Evolutionary conservation across 495 filamentous ascomycete species (phyloP).

Genomic region (Apodospora peruviana): DNA sequence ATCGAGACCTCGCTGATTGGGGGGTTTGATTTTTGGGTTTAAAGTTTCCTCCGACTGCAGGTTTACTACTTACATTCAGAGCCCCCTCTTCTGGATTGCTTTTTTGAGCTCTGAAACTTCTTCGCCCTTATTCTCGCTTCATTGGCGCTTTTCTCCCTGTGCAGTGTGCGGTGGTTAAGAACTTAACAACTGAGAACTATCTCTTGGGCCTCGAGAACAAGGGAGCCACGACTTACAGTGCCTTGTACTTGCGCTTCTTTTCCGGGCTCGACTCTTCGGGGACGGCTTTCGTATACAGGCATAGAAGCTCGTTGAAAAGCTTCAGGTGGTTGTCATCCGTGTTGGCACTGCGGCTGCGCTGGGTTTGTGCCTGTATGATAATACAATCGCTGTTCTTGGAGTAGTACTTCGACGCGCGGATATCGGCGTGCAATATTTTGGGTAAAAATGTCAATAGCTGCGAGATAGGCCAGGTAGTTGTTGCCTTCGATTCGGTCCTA

Average conservation of each 20-base stretch:
- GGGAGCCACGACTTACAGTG: constrained; percentile 22
- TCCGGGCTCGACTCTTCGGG: constrained; percentile 31
- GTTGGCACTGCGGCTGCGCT: constrained; percentile 42
- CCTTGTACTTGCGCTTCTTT: constrained; percentile 36
- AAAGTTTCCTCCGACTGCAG: too few species aligned
- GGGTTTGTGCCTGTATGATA: constrained; percentile 37
- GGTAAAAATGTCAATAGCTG: constrained; percentile 61
- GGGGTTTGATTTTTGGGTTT: too few species aligned
- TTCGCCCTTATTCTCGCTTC: constrained; percentile 66
- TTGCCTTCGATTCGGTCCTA: constrained; percentile 92
- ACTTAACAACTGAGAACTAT: neutral
- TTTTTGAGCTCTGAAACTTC: constrained; percentile 76
- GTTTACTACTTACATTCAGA: constrained; percentile 4
- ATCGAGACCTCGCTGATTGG: too few species aligned
- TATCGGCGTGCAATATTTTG: constrained; percentile 53
- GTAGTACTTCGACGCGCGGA: constrained; percentile 67
- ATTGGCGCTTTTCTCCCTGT: constrained; percentile 66
- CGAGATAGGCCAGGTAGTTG: constrained; percentile 54
- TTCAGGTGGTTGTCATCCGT: constrained; percentile 39
- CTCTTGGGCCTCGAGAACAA: neutral
- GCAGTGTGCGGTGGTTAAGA: constrained; percentile 2
- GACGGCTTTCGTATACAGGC: constrained; percentile 52
- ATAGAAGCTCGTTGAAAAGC: constrained; percentile 47
- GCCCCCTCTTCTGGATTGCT: constrained; percentile 56
- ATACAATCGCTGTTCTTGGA: constrained; percentile 54